Percentiles rank a stretch among this genome's conserved stretches.
Conservation (phyloP, 2,329 filamentous ascomycete genomes). For the Cladosporium sp. region DNA sequence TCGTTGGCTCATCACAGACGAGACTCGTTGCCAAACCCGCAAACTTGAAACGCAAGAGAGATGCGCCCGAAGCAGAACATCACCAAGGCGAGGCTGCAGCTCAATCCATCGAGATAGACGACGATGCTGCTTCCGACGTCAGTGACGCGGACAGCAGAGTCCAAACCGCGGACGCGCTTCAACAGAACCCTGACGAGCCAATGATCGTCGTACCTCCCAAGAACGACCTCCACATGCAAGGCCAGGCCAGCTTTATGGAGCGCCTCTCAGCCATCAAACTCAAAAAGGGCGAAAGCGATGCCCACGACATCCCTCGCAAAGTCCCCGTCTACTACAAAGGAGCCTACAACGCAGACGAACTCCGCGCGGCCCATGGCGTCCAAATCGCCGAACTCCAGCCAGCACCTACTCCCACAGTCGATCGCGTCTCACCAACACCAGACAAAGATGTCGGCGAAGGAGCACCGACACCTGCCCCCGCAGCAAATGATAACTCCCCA, state of each 20-base stretch:
- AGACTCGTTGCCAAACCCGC: slow-evolving; percentile 69
- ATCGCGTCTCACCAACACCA: background rate
- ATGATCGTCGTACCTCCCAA: slow-evolving; percentile 27
- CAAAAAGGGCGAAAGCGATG: slow-evolving; percentile 42
- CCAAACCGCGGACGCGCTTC: background rate
- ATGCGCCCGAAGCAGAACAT: slow-evolving; percentile 21
- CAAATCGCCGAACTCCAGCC: background rate
- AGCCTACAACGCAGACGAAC: slow-evolving; percentile 11
- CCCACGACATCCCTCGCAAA: slow-evolving; percentile 13
- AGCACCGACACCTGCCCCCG: background rate
- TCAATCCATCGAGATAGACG: slow-evolving; percentile 12
- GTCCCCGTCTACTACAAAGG: slow-evolving; percentile 19
- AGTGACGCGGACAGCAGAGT: slow-evolving; percentile 9
- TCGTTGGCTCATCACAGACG: slow-evolving; percentile 69
- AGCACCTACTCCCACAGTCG: background rate
- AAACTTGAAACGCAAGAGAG: slow-evolving; percentile 37
- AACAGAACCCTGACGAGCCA: slow-evolving; percentile 20
- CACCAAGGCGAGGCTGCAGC: slow-evolving; percentile 14
- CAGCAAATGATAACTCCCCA: background rate
- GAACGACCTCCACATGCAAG: slow-evolving; percentile 23
- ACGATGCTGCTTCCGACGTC: slow-evolving; percentile 18
- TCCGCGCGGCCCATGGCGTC: slow-evolving; percentile 1
- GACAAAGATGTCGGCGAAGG: slow-evolving; percentile 5
- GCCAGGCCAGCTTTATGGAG: slow-evolving; percentile 42
- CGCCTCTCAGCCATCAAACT: slow-evolving; percentile 43